Evolutionary conservation across 345 rosid species (phyloP).

Genomic region (Aquilaria malaccensis): DNA sequence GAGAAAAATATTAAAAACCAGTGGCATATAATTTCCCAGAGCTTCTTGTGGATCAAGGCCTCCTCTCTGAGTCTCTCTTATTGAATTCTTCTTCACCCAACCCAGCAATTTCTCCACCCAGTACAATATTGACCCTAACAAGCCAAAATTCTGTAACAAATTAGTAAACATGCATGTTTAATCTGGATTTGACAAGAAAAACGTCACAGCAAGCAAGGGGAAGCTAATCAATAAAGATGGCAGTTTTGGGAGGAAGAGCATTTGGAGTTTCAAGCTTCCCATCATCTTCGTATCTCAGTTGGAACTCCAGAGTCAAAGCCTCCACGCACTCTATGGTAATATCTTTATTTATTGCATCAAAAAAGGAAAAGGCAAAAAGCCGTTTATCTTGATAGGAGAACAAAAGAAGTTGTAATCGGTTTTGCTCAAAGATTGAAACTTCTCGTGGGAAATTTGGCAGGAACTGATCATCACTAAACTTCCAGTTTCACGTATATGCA

Average conservation of each 20-base stretch:
- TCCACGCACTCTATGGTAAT: slow-evolving; percentile 37
- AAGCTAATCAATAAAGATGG: slow-evolving; percentile 26
- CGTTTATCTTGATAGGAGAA: too few species aligned
- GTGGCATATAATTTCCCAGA: slow-evolving; percentile 36
- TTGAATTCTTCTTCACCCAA: slow-evolving; percentile 12
- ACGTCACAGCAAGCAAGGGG: neutral
- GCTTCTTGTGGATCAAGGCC: slow-evolving; percentile 39
- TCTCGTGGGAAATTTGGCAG: neutral
- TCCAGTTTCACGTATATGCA: slow-evolving; percentile 22
- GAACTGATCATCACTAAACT: slow-evolving; percentile 21
- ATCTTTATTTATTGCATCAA: neutral
- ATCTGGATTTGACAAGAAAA: slow-evolving; percentile 1
- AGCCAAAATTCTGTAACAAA: neutral
- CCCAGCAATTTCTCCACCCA: slow-evolving; percentile 6
- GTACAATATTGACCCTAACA: neutral
- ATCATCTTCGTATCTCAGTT: slow-evolving; percentile 30
- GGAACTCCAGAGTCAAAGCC: slow-evolving; percentile 25
- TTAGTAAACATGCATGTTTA: slow-evolving; percentile 4
- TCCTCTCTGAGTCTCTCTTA: slow-evolving; percentile 9
- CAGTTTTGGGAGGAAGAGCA: slow-evolving; percentile 41
- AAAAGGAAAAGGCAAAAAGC: too few species aligned
- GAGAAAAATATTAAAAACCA: slow-evolving; percentile 17
- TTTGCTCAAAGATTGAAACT: neutral
- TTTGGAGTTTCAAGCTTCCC: slow-evolving; percentile 51
- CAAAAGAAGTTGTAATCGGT: too few species aligned